Evolutionary conservation across 192 early-diverging fungal species (phyloP).

Genomic region (Spizellomyces sp.): DNA sequence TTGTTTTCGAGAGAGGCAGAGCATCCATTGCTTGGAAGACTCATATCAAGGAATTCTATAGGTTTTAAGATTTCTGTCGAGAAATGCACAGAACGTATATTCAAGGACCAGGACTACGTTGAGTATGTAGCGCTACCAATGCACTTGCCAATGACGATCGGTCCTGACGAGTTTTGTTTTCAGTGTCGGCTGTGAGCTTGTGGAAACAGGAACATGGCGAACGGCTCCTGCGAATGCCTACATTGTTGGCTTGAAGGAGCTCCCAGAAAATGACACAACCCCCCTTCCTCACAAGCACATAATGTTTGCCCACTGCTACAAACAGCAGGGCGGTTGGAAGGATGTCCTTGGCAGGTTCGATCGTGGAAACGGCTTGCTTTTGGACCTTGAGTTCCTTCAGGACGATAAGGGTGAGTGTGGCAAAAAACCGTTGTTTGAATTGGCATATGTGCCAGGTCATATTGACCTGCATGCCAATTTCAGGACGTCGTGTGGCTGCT

Average conservation of each 20-base stretch:
- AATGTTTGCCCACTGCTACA: conserved; percentile 99
- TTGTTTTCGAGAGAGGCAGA: no score
- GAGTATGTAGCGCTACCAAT: conserved; percentile 40
- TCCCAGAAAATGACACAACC: conserved; percentile 89
- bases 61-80: conserved; percentile 93
- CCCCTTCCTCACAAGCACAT: conserved; percentile 93
- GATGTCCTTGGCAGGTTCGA: conserved; percentile 85
- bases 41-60: background rate
- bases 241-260: conserved; percentile 95
- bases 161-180: background rate
- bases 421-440: no score
- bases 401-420: conserved; percentile 49
- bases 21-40: no score
- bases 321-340: conserved; percentile 93
- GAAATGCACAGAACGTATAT: conserved; percentile 77
- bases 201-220: conserved; percentile 80
- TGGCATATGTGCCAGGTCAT: conserved; percentile 1
- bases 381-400: conserved; percentile 94
- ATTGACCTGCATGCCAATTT: background rate
- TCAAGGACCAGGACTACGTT: conserved; percentile 86
- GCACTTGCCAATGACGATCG: background rate
- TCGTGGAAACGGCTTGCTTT: conserved; percentile 79
- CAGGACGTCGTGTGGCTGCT: conserved; percentile 88
- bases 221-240: conserved; percentile 89
- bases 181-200: conserved; percentile 80